These are phyloP conservation scores for Curvularia verruculosa DNA, from an alignment of 2,329 filamentous ascomycete genomes.

Conservation along the genomic window DNA sequence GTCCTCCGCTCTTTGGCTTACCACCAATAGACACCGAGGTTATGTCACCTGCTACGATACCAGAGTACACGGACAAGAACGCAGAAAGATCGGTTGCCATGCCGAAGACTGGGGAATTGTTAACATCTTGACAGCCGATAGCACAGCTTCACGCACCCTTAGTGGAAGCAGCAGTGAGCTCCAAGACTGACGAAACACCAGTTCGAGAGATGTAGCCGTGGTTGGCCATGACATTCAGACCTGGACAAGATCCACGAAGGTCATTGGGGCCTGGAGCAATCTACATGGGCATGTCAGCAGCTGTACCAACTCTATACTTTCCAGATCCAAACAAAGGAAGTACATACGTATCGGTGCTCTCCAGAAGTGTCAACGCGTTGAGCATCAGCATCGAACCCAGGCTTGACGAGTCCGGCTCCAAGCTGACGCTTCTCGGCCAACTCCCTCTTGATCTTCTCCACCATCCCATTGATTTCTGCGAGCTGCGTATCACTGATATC, in stretches of 20 bases:
- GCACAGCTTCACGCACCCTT: constrained; percentile 3
- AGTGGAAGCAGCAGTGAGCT: constrained; percentile 10
- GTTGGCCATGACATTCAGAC: constrained; percentile 11
- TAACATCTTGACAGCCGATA: not conserved
- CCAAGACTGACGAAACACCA: constrained; percentile 4
- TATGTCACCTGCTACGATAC: constrained; percentile 20
- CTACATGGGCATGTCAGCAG: not conserved
- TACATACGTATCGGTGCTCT: constrained; percentile 17
- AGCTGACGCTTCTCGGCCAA: constrained; percentile 7
- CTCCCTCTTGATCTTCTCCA: constrained; percentile 18
- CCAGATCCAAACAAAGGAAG: not conserved
- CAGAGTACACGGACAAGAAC: constrained; percentile 23
- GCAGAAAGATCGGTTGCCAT: constrained; percentile 20
- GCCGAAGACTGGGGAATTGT: constrained; percentile 20
- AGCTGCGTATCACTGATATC: constrained; percentile 19
- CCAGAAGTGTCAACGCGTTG: constrained; percentile 19
- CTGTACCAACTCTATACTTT: not conserved
- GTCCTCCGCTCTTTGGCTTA: constrained; percentile 17
- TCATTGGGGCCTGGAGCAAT: constrained; percentile 13
- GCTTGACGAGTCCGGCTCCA: constrained; percentile 7
- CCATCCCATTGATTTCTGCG: constrained; percentile 17
- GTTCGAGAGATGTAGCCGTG: constrained; percentile 9
- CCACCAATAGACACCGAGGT: constrained; percentile 23
- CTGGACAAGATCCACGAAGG: constrained; percentile 10
- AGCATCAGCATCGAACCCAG: constrained; percentile 19